A percentile compares a stretch with the other conserved stretches of the same genome.
Evolutionary conservation across 352 stramenopile genomes (phyloP).

Genomic region (Phytophthora pseudosyringae): DNA sequence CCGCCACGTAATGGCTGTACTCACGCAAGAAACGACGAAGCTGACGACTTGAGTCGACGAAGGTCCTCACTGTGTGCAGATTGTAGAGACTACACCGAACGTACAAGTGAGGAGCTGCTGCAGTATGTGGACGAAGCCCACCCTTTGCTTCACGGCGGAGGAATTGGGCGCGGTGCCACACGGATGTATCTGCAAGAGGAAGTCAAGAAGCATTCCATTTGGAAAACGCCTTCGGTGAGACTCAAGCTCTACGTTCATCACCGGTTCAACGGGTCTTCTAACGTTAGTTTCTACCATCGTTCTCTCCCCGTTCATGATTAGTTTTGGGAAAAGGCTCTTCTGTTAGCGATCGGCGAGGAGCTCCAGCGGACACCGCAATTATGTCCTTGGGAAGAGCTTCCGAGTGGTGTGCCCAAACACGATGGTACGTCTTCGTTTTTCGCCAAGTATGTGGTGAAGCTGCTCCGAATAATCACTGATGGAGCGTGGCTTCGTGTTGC

Average conservation of each 20-base stretch:
- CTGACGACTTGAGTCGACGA: constrained; percentile 16
- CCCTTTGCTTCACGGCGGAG: constrained; percentile 41
- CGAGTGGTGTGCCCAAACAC: constrained; percentile 55
- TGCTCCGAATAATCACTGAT: constrained; percentile 6
- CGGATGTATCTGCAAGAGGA: constrained; percentile 84
- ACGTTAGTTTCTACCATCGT: background rate
- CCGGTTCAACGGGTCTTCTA: background rate
- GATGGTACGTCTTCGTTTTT: constrained; percentile 39
- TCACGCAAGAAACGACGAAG: constrained; percentile 10
- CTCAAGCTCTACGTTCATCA: background rate
- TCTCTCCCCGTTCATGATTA: constrained; percentile 13
- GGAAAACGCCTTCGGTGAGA: constrained; percentile 78
- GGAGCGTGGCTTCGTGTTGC: constrained; percentile 10
- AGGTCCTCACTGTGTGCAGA: constrained; percentile 27
- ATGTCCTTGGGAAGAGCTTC: constrained; percentile 82
- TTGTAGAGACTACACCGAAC: constrained; percentile 37
- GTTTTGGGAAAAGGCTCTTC: constrained; percentile 88
- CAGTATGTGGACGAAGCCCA: constrained; percentile 40
- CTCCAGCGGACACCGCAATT: constrained; percentile 79
- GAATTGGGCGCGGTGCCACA: constrained; percentile 51
- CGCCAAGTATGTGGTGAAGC: background rate
- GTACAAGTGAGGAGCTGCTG: constrained; percentile 43
- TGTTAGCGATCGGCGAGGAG: constrained; percentile 85
- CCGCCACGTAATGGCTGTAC: constrained; percentile 15
- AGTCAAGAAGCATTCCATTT: constrained; percentile 87